Evolutionary conservation across 208 protist species (phyloP).

Genomic region (Kentomonas sorsogonicus): DNA sequence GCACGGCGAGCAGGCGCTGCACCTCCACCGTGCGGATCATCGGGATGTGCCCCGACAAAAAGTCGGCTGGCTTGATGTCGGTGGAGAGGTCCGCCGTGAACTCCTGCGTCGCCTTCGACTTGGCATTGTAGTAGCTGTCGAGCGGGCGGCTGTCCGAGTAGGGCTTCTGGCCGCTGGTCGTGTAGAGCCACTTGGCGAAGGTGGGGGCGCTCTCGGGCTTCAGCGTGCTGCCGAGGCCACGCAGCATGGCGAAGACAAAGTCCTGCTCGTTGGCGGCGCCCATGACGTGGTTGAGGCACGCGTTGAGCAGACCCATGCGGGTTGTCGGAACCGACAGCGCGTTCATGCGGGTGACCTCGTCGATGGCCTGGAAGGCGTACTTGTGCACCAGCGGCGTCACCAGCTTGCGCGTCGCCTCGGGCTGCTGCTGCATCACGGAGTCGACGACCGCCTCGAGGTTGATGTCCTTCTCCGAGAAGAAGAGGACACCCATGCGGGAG

Average conservation of each 20-base stretch:
- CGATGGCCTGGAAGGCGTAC: conserved; percentile 77
- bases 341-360: conserved; percentile 52
- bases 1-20: conserved; percentile 71
- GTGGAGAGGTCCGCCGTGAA: conserved; percentile 55
- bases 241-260: conserved; percentile 67
- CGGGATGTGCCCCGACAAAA: conserved; percentile 47
- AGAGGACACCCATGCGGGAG: conserved; percentile 95
- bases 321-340: conserved; percentile 85
- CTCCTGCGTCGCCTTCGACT: conserved; percentile 44
- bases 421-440: conserved; percentile 60
- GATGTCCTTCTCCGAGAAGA: conserved; percentile 94
- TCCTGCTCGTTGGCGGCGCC: conserved; percentile 49
- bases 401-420: conserved; percentile 26
- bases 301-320: conserved; percentile 88
- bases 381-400: conserved; percentile 71
- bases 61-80: conserved; percentile 37
- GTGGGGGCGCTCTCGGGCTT: conserved; percentile 42
- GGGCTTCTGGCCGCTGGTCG: conserved; percentile 67
- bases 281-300: conserved; percentile 61
- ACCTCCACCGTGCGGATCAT: conserved; percentile 92
- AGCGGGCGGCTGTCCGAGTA: conserved; percentile 72
- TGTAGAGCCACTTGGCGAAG: conserved; percentile 83
- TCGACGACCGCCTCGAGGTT: conserved; percentile 79
- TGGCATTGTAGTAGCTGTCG: conserved; percentile 76
- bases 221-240: conserved; percentile 50